Conservation (phyloP, 73 alveolate species). For the Blepharisma stoltei region DNA sequence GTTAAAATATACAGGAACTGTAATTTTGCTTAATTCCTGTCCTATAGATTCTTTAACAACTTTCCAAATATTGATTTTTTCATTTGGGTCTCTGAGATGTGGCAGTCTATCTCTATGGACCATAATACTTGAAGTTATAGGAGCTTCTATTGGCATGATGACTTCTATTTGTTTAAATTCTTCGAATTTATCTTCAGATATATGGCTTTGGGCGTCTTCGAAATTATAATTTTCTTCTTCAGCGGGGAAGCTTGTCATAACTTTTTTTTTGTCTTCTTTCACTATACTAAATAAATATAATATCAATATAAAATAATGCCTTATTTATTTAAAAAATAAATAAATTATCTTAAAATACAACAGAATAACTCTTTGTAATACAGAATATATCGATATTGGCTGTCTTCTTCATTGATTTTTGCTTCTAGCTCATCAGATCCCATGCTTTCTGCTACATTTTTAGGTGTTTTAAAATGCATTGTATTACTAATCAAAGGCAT, state of each 20-base stretch:
- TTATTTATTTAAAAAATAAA: no score
- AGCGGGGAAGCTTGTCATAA: neutral
- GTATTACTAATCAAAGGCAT: no score
- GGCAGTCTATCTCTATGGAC: neutral
- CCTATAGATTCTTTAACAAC: conserved; percentile 27
- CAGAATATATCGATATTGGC: no score
- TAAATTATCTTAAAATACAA: no score
- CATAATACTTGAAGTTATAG: neutral
- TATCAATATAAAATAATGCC: no score
- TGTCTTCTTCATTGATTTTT: no score
- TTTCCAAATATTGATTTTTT: conserved; percentile 9
- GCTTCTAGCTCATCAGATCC: no score
- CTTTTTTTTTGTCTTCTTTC: neutral
- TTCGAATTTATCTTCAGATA: conserved; percentile 4
- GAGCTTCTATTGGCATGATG: neutral
- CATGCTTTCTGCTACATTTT: no score
- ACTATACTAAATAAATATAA: neutral
- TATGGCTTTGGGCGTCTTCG: conserved; percentile 18
- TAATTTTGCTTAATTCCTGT: conserved; percentile 35
- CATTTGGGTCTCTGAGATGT: neutral
- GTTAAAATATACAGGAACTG: conserved; percentile 87
- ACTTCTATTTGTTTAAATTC: conserved; percentile 21
- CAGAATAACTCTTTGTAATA: no score
- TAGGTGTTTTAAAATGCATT: no score
- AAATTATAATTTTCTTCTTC: neutral